Base-by-base conservation (phyloP, 1,284 basidiomycete genomes). In the Naganishia sp. region DNA sequence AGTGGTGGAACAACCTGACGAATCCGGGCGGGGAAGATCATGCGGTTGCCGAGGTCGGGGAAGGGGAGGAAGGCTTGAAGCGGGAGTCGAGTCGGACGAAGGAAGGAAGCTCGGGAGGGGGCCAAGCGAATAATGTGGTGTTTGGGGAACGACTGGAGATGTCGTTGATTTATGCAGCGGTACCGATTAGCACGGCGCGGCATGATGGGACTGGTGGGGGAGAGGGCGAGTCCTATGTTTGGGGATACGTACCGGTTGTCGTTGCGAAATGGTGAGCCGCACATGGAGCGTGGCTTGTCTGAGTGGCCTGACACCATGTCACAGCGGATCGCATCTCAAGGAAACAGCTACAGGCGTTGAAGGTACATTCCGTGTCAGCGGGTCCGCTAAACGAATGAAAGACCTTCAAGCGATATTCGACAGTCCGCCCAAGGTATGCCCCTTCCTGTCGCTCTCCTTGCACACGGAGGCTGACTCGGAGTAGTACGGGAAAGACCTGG, bases 381-480 rank as follows among this genome's bases (percentile, higher is more conserved):
- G 94, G 23, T 94, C 92, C 42, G 89, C 87, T 71, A 96, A 92
- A 79, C 88, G 95, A 52, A 99, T 97, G 91, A 88, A 92, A 65
- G 94, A 97, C 54, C 85, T 99, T 18, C 95, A 98, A 77, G 86
- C 88, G 6, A 83, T 87, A 23, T 99, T 99, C 74, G 94, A 99
- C 76, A 81, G 85, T 39, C 90, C 92, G 23, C 93, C 94, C 67
- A 84, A 88, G 75, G 92, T 94, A 74, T 74, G 88, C 84, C 41
- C 55, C 31, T 13, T 25, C 54, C 39, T 42, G 23, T 52, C 13
- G 18, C 18, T n/a, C 21, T 23, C 25, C 4, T 11, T 28, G 7
- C 9, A 39, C 23, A 21, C 28, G 51, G 23, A 42, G 15, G 28
- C 51, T 23, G 31, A 28, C 45, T 60, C 17, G 11, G n/a, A 46